Base-by-base conservation (phyloP, 1,284 basidiomycete genomes). In the Leccinum pachyderme region DNA sequence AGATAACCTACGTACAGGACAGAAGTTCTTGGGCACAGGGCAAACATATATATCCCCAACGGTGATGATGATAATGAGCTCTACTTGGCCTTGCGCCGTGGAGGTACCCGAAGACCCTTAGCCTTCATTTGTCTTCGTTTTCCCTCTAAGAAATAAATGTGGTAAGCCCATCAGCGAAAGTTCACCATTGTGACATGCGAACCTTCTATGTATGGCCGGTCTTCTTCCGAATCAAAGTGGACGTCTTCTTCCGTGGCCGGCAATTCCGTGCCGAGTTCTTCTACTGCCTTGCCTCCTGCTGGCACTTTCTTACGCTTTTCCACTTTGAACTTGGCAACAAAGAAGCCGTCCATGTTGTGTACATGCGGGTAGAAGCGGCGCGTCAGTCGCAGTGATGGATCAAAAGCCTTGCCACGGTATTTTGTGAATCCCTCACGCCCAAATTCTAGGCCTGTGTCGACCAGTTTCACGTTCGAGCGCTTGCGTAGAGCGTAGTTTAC, bases 401-500 rank as follows among this genome's bases (percentile, higher is more conserved):
- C 81, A 76, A 98, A 99, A 64, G 66, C 77, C 81, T 95, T 97
- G 27, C 95, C 95, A 54, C 93, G 86, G 77, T 89, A 98, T 54
- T 81, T 82, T 48, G 88, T 92, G 76, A 92, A 98, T 9, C 96
- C 97, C 66, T 93, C 91, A 25, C 89, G 83, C 52, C 97, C 97
- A 71, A 99, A 98, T 65, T 89, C 88, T 47, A 99, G 81, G 1
- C 94, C 95, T 0, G 95, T 93, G 49, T 94, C 91, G 49, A 99
- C 95, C 44, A 99, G 87, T 73, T 89, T 90, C 62, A 91, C 92
- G 70, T 99, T 90, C n/a, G 95, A 91, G 33, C 97, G 84, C 74
- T 99, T 98, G 61, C 90, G 86, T 54, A 99, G 81, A n/a, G 97
- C 97, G 68, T 99, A 99, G 73, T 98, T 93, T 18, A 99, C 93